A percentile compares a stretch with the other conserved stretches of the same genome.
Conservation (phyloP, 129 eudicot genomes). For the Ambrosia artemisiifolia region DNA sequence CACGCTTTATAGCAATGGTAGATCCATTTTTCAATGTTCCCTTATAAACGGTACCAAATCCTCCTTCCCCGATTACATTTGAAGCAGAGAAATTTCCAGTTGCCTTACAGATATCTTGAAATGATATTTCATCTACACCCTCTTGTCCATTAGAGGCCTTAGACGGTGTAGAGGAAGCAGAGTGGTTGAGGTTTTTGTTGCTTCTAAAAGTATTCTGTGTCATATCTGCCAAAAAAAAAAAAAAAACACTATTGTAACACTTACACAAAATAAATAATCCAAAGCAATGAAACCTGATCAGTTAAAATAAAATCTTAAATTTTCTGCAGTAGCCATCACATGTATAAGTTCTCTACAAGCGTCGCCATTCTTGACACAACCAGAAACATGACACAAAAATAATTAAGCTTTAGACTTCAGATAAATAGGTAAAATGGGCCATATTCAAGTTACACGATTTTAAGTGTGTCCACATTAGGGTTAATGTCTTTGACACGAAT, state of each 20-base stretch:
- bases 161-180: slow-evolving; percentile 38
- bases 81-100: slow-evolving; percentile 61
- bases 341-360: no score
- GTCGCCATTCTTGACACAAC: no score
- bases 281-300: no score
- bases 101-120: slow-evolving; percentile 56
- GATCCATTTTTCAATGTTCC: slow-evolving; percentile 65
- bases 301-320: no score
- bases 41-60: slow-evolving; percentile 71
- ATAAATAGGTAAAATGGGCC: no score
- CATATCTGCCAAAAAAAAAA: slow-evolving; percentile 38
- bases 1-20: slow-evolving; percentile 68
- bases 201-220: slow-evolving; percentile 32
- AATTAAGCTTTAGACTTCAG: no score
- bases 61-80: slow-evolving; percentile 73
- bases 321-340: no score
- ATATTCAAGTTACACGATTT: no score
- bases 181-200: slow-evolving; percentile 32
- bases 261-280: neutral
- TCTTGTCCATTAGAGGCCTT: slow-evolving; percentile 28
- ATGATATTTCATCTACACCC: slow-evolving; percentile 32
- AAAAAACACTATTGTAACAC: neutral
- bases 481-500: neutral
- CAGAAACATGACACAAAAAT: no score
- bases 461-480: neutral